Conservation (phyloP, 1,284 basidiomycete genomes). For the Sphaerobolus stellatus region DNA sequence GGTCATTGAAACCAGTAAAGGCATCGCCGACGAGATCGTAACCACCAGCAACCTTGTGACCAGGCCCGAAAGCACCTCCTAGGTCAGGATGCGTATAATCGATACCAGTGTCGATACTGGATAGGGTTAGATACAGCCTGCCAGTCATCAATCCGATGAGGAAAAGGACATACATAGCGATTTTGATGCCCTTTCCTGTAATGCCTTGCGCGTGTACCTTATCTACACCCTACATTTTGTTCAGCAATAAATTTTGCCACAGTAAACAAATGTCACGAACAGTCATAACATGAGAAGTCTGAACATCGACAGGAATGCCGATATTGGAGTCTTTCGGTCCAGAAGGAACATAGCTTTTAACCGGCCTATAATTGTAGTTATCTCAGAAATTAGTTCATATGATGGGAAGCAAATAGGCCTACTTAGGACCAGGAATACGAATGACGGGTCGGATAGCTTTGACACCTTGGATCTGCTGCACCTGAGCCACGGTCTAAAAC, state of each 20-base stretch:
- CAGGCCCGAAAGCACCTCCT: conserved; percentile 60
- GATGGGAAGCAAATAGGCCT: conserved; percentile 7
- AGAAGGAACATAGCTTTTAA: conserved; percentile 27
- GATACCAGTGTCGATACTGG: conserved; percentile 34
- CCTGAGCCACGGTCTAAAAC: conserved; percentile 22
- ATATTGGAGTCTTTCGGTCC: conserved; percentile 39
- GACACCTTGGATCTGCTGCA: conserved; percentile 28
- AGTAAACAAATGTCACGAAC: conserved; percentile 17
- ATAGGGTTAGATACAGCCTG: neutral
- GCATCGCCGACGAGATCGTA: conserved; percentile 52
- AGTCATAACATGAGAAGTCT: conserved; percentile 37
- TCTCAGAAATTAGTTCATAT: neutral
- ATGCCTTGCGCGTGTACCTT: conserved; percentile 51
- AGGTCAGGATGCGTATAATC: conserved; percentile 65
- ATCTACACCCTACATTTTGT: conserved; percentile 38
- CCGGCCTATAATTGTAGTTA: conserved; percentile 24
- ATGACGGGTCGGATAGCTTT: conserved; percentile 31
- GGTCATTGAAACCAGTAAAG: conserved; percentile 41
- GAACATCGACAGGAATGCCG: conserved; percentile 29
- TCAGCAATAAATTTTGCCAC: neutral
- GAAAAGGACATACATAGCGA: conserved; percentile 42
- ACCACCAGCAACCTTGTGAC: conserved; percentile 59
- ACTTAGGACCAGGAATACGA: conserved; percentile 28
- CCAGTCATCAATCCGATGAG: neutral
- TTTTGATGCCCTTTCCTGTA: conserved; percentile 50